Conservation (phyloP, 2,329 filamentous ascomycete genomes). For the Celoporthe dispersa region DNA sequence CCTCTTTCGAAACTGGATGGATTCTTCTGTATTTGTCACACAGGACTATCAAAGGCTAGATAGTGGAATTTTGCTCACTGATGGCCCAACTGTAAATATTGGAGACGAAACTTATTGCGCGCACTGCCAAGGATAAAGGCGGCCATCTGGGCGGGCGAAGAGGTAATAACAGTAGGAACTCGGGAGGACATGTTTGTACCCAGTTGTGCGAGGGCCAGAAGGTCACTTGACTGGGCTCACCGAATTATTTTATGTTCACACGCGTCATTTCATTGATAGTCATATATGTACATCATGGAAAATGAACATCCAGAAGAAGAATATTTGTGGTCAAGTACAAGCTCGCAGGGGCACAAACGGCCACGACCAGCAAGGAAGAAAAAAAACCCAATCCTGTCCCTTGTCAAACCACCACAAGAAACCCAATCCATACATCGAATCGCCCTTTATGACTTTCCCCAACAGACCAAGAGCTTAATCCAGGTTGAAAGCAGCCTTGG, state of each 20-base stretch:
- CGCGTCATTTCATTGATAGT: background rate
- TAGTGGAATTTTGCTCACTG: too few species aligned
- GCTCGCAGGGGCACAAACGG: background rate
- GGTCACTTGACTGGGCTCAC: background rate
- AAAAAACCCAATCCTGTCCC: background rate
- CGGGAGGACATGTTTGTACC: background rate
- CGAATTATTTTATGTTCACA: background rate
- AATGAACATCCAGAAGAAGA: background rate
- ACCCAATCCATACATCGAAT: background rate
- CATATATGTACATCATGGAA: conserved; percentile 3
- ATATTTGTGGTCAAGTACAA: background rate
- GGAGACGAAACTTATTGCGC: background rate
- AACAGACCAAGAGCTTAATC: background rate
- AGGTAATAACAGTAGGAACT: too few species aligned
- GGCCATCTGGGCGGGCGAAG: too few species aligned
- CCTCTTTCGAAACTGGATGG: background rate
- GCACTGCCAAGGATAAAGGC: too few species aligned
- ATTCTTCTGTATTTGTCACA: too few species aligned
- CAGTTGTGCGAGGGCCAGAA: background rate
- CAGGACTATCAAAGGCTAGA: too few species aligned
- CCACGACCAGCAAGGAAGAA: background rate
- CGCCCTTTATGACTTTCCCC: background rate
- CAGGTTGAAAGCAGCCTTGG: conserved; percentile 51
- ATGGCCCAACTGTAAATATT: too few species aligned
- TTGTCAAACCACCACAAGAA: background rate